These are phyloP conservation scores for Penicillium sp. DNA, from an alignment of 2,329 filamentous ascomycete genomes.

Conservation along the genomic window DNA sequence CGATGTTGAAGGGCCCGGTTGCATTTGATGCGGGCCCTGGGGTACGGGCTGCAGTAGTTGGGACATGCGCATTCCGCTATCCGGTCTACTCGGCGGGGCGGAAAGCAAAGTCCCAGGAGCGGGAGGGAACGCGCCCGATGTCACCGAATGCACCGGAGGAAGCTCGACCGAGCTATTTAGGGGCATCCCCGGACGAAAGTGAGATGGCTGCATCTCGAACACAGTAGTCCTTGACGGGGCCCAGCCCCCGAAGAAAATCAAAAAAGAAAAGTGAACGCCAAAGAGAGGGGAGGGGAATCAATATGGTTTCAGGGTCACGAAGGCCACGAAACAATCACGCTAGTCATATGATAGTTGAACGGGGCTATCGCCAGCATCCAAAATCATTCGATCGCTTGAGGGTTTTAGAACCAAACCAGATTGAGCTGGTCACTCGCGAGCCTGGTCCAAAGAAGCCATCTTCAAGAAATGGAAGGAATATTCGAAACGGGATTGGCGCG, in stretches of 20 bases:
- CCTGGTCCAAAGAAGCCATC: conserved; percentile 9
- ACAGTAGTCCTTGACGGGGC: neutral
- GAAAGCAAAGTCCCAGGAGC: conserved; percentile 31
- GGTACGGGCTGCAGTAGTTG: conserved; percentile 39
- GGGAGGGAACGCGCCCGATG: conserved; percentile 29
- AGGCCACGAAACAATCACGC: neutral
- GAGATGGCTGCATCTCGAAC: conserved; percentile 33
- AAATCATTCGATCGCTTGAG: neutral
- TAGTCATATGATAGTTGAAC: neutral
- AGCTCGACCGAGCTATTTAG: conserved; percentile 30
- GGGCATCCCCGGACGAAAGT: conserved; percentile 28
- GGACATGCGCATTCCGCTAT: conserved; percentile 40
- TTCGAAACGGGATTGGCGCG: neutral
- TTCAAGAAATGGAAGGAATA: conserved; percentile 3
- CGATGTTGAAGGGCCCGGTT: conserved; percentile 17
- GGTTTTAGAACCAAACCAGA: neutral
- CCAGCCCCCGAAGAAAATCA: neutral
- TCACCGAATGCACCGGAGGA: conserved; percentile 35
- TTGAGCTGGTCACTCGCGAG: conserved; percentile 3
- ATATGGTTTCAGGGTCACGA: neutral
- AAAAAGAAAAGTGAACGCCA: neutral
- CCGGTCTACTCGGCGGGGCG: conserved; percentile 37
- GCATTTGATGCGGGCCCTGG: conserved; percentile 20
- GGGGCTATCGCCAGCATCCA: neutral
- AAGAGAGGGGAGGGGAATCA: neutral